Evolutionary conservation across 331 rosid species (phyloP).

Genomic region (Malus hybrid): DNA sequence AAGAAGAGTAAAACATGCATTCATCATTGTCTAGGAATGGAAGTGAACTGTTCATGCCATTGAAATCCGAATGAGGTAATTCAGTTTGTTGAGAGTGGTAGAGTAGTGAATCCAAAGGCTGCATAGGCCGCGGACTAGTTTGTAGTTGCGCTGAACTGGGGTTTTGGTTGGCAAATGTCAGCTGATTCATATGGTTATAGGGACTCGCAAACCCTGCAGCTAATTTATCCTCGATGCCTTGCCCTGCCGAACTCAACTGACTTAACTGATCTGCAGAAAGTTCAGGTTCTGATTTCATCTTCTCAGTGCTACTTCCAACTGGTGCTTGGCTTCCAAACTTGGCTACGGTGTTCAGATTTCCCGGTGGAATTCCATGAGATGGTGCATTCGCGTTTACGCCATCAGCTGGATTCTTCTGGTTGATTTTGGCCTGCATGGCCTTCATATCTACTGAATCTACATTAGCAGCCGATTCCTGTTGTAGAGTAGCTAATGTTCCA

Average conservation of each 20-base stretch:
- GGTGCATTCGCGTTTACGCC: conserved; percentile 29
- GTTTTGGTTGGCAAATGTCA: conserved; percentile 43
- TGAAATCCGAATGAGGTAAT: conserved; percentile 42
- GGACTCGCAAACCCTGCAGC: conserved; percentile 24
- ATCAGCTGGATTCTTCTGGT: conserved; percentile 37
- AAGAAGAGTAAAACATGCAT: conserved; percentile 46
- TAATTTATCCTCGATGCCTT: conserved; percentile 39
- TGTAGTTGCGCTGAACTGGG: conserved; percentile 37
- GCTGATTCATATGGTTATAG: conserved; percentile 33
- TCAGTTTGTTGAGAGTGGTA: conserved; percentile 39
- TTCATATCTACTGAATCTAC: conserved; percentile 32
- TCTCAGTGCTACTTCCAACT: conserved; percentile 25
- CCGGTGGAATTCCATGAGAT: conserved; percentile 21
- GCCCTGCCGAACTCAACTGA: conserved; percentile 39
- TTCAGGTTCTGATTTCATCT: conserved; percentile 34
- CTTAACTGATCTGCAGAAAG: conserved; percentile 33
- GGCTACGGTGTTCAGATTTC: conserved; percentile 13
- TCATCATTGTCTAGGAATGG: conserved; percentile 69
- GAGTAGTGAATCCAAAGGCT: conserved; percentile 51
- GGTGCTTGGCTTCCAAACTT: conserved; percentile 27
- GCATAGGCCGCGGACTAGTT: conserved; percentile 46
- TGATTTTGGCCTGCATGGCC: conserved; percentile 19
- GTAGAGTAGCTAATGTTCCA: conserved; percentile 30
- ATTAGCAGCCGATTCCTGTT: conserved; percentile 41
- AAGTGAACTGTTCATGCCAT: conserved; percentile 34